Conservation (phyloP, 1,284 basidiomycete genomes). For the Austroboletus novae-zelandiae region DNA sequence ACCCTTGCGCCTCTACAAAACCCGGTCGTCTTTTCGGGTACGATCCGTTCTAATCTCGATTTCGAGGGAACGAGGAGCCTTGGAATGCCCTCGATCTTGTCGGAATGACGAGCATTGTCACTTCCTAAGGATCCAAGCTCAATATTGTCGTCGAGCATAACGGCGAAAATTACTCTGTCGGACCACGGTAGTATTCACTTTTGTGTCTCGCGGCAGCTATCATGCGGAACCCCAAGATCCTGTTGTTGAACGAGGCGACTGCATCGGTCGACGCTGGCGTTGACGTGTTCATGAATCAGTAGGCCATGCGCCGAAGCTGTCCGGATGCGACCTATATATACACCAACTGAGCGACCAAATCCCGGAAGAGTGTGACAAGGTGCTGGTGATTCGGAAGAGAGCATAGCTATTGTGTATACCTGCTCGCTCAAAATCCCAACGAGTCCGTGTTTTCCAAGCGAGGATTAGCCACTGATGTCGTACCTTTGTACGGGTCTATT, state of each 20-base stretch:
- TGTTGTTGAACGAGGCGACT: conserved; percentile 49
- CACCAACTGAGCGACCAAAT: conserved; percentile 29
- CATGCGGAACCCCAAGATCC: conserved; percentile 44
- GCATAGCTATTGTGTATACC: conserved; percentile 29
- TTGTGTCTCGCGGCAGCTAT: conserved; percentile 41
- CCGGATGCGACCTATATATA: conserved; percentile 30
- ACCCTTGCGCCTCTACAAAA: conserved; percentile 11
- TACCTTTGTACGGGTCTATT: neutral
- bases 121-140: conserved; percentile 24
- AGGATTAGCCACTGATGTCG: conserved; percentile 12
- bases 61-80: conserved; percentile 26
- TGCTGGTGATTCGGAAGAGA: conserved; percentile 33
- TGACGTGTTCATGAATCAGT: conserved; percentile 30
- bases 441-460: conserved; percentile 26
- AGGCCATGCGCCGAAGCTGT: conserved; percentile 31
- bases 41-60: conserved; percentile 29
- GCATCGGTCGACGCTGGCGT: conserved; percentile 34
- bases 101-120: conserved; percentile 27
- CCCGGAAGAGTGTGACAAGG: conserved; percentile 30
- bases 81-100: conserved; percentile 33
- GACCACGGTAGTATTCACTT: conserved; percentile 33
- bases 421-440: conserved; percentile 18
- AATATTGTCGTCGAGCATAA: conserved; percentile 30
- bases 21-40: conserved; percentile 33
- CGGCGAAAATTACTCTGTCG: conserved; percentile 33